Percentiles rank a stretch among this genome's conserved stretches.
These are phyloP conservation scores for Oryza meyeriana DNA, from an alignment of 176 grass and related monocot species.

Conservation along the genomic window DNA sequence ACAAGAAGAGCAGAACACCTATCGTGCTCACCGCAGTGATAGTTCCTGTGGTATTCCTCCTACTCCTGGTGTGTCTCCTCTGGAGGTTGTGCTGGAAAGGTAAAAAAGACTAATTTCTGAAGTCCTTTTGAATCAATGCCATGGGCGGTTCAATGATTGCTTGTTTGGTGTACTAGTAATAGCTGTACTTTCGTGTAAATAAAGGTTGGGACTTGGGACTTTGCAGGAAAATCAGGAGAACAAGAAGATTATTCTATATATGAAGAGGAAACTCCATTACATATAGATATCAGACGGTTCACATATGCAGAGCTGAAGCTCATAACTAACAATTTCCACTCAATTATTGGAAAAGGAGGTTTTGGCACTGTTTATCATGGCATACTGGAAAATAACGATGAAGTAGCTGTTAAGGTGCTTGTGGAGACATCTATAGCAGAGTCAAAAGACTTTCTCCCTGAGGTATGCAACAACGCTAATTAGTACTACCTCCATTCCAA, in stretches of 20 bases:
- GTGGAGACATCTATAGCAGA: constrained; percentile 26
- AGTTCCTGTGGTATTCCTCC: constrained; percentile 12
- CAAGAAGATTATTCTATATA: constrained; percentile 24
- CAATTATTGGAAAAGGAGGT: constrained; percentile 42
- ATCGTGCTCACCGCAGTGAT: background rate
- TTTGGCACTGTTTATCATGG: constrained; percentile 50
- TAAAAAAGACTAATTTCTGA: background rate
- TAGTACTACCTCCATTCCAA: background rate
- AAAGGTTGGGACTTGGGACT: background rate
- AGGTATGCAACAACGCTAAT: constrained; percentile 25
- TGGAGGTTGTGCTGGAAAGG: constrained; percentile 22
- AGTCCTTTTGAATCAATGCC: background rate
- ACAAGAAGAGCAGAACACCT: background rate
- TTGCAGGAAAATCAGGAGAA: constrained; percentile 16
- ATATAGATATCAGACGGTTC: constrained; percentile 33
- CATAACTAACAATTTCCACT: constrained; percentile 34
- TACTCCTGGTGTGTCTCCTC: background rate
- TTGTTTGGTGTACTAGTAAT: background rate
- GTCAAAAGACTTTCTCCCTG: constrained; percentile 38
- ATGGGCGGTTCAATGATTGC: background rate
- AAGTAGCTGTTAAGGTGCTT: constrained; percentile 46
- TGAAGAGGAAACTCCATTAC: constrained; percentile 36
- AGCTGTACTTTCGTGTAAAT: background rate
- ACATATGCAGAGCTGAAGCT: constrained; percentile 38
- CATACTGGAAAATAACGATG: constrained; percentile 29